These are phyloP conservation scores for Talaromyces sp. DNA, from an alignment of 2,329 filamentous ascomycete species.

Conservation along the genomic window DNA sequence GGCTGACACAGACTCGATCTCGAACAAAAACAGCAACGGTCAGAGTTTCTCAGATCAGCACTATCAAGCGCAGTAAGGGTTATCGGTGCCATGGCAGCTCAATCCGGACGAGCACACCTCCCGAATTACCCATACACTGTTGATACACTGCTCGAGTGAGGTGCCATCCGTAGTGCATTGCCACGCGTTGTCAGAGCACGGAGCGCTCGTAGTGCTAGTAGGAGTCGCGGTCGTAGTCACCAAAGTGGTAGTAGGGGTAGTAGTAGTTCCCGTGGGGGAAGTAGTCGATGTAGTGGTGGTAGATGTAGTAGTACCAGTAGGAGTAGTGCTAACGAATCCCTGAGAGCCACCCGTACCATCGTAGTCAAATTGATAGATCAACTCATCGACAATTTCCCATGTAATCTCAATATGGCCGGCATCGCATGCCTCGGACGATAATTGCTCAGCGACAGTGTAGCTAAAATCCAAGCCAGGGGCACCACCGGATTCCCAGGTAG, in stretches of 20 bases:
- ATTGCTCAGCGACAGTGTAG: constrained; percentile 4
- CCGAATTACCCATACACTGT: constrained; percentile 6
- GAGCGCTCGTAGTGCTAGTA: background rate
- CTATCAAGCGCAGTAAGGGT: constrained; percentile 13
- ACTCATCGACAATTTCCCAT: constrained; percentile 18
- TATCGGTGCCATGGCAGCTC: constrained; percentile 9
- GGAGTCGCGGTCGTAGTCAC: constrained; percentile 10
- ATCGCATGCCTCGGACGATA: constrained; percentile 7
- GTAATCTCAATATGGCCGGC: constrained; percentile 16
- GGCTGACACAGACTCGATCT: background rate
- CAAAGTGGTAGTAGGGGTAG: constrained; percentile 7
- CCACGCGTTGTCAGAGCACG: constrained; percentile 9
- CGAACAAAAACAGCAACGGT: background rate
- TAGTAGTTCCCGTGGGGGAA: background rate
- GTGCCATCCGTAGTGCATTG: constrained; percentile 8
- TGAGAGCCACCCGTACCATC: constrained; percentile 10
- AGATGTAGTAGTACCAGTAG: background rate
- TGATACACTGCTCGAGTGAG: constrained; percentile 8
- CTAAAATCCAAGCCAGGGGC: constrained; percentile 16
- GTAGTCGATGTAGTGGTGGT: background rate
- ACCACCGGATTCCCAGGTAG: background rate
- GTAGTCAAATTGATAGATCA: constrained; percentile 15
- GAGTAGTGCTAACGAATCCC: constrained; percentile 2
- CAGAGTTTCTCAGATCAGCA: background rate
- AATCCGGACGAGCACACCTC: constrained; percentile 2